Base-by-base conservation (phyloP, 108 stramenopile species). In the Nannochloropsis gaditana region DNA sequence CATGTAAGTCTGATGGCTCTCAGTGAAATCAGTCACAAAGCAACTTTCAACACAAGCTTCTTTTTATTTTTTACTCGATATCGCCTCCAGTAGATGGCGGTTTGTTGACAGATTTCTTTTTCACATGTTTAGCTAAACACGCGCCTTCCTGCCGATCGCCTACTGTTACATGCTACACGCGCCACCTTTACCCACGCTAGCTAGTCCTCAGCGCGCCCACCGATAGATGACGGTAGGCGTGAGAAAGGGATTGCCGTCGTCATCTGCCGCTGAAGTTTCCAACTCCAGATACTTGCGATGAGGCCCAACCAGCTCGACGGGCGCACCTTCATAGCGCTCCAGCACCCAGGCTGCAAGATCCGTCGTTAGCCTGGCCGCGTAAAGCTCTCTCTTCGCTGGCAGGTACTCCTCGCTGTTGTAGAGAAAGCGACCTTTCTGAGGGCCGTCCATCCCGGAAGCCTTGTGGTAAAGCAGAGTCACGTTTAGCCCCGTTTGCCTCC, bases 391-490 rank as follows among this genome's bases (percentile, higher is more conserved):
- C 42, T 45, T 21, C 17, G 19, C 41, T 19, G 84, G 45, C 83
- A 45, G 42, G 9, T 45, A 83, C 83, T 80, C 89, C 84, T 86
- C 79, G 31, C 85, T 79, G 79, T 85, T 82, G 81, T 89, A 89
- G 17, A 89, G 86, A 44, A 89, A 44, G 47, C 81, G 81, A 3
- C 89, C 89, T 45, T 83, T 82, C 44, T 89, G 89, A 42, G 89
- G 89, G 1, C 89, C 89, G 10, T 89, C 89, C 44, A 83, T 81
- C 45, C 83, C 85, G 44, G 82, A 83, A 11, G 41, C 80, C 80
- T 43, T 31, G 81, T 88, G 87, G 81, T 84, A 82, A 19, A 88
- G 84, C 59, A 88, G 84, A 0, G 81, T 21, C 9, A 50, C 45
- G 9, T 43, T 87, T 15, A 87, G 87, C 9, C 87, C 87, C 81